Conservation (phyloP, 352 stramenopile genomes). For the Pythium brachiatum region DNA sequence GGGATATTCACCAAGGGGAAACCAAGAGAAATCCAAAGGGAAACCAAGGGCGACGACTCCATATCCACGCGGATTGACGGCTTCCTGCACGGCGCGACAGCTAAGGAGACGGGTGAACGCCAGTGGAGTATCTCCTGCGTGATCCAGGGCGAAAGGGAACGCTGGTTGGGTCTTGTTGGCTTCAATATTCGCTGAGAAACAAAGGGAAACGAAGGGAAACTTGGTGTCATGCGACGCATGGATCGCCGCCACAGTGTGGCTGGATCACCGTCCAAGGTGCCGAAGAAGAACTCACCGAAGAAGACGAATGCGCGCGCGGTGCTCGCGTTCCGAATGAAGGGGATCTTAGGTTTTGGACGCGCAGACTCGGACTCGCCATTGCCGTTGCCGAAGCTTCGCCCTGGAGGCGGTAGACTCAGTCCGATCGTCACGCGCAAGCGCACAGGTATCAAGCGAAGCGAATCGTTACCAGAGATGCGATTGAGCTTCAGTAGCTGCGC, state of each 20-base stretch:
- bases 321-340: slow-evolving; percentile 14
- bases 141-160: not conserved
- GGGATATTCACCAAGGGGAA: not conserved
- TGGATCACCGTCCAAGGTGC: slow-evolving; percentile 1
- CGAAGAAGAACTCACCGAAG: slow-evolving; percentile 10
- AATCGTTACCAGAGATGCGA: slow-evolving; percentile 3
- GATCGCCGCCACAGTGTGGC: not conserved
- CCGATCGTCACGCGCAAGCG: slow-evolving; percentile 6
- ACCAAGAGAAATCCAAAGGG: slow-evolving; percentile 1
- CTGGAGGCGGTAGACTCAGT: not conserved
- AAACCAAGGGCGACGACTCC: slow-evolving; percentile 1
- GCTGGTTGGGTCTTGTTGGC: not conserved
- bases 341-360: not conserved
- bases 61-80: not conserved
- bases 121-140: not conserved
- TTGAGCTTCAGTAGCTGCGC: not conserved
- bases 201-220: not conserved
- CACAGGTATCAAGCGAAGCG: not conserved
- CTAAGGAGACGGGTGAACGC: not conserved
- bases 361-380: not conserved
- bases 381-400: not conserved
- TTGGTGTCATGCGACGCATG: not conserved
- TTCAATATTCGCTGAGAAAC: not conserved
- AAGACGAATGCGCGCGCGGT: slow-evolving; percentile 7
- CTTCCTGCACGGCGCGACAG: not conserved